Base-by-base conservation (phyloP, 164 flowering plant genomes). In the Stephania japonica region DNA sequence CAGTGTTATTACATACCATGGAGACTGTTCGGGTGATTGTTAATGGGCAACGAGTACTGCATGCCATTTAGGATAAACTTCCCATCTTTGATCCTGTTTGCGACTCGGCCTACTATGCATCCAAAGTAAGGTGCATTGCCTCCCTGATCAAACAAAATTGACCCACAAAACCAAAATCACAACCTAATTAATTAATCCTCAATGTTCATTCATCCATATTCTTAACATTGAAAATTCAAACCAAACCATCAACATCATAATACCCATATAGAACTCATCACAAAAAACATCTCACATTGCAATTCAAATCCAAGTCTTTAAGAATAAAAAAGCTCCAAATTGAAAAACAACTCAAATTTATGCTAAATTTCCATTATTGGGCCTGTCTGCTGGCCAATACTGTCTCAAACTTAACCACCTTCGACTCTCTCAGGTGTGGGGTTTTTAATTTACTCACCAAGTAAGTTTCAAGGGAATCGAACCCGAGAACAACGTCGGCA, bases 71-170 rank as follows among this genome's bases (percentile, higher is more conserved):
- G 89, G 23, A 80, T 82, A 66, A 92, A 90, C 79, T 89, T 90
- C 65, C 97, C 99, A 70, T 91, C 88, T 75, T 86, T 92, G 78
- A 94, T 92, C 76, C 99, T 80, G 79, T 94, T 94, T 13, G 99
- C 99, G 2, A 94, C 97, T 21, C 95, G 85, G 8, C 97, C 97
- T 16, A 92, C 94, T 75, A 92, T 87, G 83, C 87, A 81, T 18
- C 89, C 90, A 78, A 84, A 87, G 74, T 77, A 87, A 41, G 85
- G 86, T 8, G 85, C 65, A 23, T 63, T 70, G 21, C 89, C 86
- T 72, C 84, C 78, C 90, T 86, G 82, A 76, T 65, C 70, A 74
- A 70, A 73, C 24, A 75, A 7, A 56, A 4, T 0, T 19, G 24
- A 47, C 53, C n/a, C 72, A 21, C 43, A 61, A 59, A 75, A n/a